These are phyloP conservation scores for Diaporthe humulicola DNA, from an alignment of 2,329 filamentous ascomycete species.

Conservation along the genomic window DNA sequence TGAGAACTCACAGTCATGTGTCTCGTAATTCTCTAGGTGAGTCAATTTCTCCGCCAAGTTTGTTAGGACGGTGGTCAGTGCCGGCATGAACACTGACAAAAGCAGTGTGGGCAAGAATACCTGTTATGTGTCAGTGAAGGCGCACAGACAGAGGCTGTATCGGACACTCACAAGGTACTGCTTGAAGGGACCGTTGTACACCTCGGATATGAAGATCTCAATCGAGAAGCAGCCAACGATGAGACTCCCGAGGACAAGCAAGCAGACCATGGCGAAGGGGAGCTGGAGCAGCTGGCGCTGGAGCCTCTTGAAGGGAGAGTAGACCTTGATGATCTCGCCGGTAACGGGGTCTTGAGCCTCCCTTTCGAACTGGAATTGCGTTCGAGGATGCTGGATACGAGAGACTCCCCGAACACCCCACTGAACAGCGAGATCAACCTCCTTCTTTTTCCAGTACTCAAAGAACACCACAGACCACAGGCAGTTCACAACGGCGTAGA, in stretches of 20 bases:
- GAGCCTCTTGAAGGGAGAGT: constrained; percentile 81
- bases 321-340: constrained; percentile 81
- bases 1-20: constrained; percentile 70
- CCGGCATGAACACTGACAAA: constrained; percentile 84
- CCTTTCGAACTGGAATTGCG: constrained; percentile 84
- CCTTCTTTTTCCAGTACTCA: constrained; percentile 96
- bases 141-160: not conserved
- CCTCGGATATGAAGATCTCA: constrained; percentile 95
- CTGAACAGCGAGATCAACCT: constrained; percentile 85
- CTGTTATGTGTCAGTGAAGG: constrained; percentile 56
- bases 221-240: constrained; percentile 91
- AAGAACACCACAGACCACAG: constrained; percentile 93
- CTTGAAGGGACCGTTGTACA: constrained; percentile 92
- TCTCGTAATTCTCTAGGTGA: constrained; percentile 92
- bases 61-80: constrained; percentile 82
- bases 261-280: constrained; percentile 84
- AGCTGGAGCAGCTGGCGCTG: constrained; percentile 83
- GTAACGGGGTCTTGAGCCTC: constrained; percentile 84
- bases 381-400: constrained; percentile 81
- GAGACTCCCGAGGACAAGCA: constrained; percentile 80
- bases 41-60: constrained; percentile 82
- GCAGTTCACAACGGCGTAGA: constrained; percentile 83
- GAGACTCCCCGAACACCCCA: constrained; percentile 93
- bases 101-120: constrained; percentile 90
- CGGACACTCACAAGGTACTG: constrained; percentile 75